Evolutionary conservation across 2,329 filamentous ascomycete genomes (phyloP).

Genomic region (Fusarium chaquense): DNA sequence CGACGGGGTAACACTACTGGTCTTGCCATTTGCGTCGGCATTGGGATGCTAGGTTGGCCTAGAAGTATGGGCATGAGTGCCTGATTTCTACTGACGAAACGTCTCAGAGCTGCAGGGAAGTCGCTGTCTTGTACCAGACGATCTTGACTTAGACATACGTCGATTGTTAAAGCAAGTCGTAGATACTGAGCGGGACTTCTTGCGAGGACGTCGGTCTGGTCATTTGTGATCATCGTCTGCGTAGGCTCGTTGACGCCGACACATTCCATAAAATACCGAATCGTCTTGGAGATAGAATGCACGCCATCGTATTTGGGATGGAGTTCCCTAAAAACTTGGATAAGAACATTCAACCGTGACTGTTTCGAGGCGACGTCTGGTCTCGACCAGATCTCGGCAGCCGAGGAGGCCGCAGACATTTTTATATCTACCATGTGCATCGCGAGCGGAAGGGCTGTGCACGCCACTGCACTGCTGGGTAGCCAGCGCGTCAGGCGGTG

Average conservation of each 20-base stretch:
- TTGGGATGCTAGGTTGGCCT: conserved; percentile 5
- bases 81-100: conserved; percentile 3
- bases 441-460: conserved; percentile 35
- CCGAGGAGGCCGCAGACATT: conserved; percentile 29
- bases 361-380: conserved; percentile 33
- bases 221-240: background rate
- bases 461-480: conserved; percentile 41
- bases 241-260: conserved; percentile 13
- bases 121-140: conserved; percentile 33
- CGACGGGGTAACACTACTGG: conserved; percentile 6
- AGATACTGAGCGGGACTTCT: conserved; percentile 36
- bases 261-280: conserved; percentile 41
- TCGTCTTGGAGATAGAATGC: conserved; percentile 39
- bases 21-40: background rate
- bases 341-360: conserved; percentile 33
- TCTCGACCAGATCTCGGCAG: conserved; percentile 23
- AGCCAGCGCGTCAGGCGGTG: conserved; percentile 29
- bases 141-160: conserved; percentile 36
- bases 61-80: conserved; percentile 20
- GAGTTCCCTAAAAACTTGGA: conserved; percentile 36
- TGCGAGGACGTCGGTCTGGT: conserved; percentile 21
- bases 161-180: conserved; percentile 33
- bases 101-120: conserved; percentile 23
- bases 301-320: conserved; percentile 40
- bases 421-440: conserved; percentile 40